Conservation (phyloP, 2,329 filamentous ascomycete genomes). For the Zymoseptoria crescenta region DNA sequence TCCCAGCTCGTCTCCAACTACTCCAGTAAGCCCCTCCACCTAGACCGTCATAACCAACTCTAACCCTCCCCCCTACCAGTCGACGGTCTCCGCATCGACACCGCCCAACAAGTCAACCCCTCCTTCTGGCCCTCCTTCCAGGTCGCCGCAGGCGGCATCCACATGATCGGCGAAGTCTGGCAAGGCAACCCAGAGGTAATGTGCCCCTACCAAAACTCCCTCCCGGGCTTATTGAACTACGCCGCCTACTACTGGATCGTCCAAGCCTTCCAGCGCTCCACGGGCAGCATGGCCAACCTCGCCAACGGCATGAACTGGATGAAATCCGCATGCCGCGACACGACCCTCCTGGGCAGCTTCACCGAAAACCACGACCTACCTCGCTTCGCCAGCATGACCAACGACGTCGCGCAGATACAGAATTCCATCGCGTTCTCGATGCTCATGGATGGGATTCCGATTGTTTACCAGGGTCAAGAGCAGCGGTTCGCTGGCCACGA, state of each 20-base stretch:
- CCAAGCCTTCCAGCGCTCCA: conserved; percentile 28
- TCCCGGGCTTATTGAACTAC: conserved; percentile 41
- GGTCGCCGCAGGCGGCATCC: conserved; percentile 24
- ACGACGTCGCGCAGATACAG: conserved; percentile 48
- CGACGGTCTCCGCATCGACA: conserved; percentile 45
- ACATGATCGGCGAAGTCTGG: conserved; percentile 39
- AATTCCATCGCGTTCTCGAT: conserved; percentile 54
- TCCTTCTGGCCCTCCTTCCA: conserved; percentile 34
- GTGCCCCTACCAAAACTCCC: conserved; percentile 35
- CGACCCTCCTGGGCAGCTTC: conserved; percentile 33
- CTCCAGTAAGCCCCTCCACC: conserved; percentile 28
- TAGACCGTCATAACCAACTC: not conserved
- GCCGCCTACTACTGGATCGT: conserved; percentile 33
- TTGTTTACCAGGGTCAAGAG: conserved; percentile 58
- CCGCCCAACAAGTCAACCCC: conserved; percentile 37
- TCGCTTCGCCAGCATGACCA: conserved; percentile 37
- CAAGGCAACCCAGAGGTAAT: conserved; percentile 29
- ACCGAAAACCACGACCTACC: conserved; percentile 32
- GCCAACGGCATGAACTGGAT: conserved; percentile 25
- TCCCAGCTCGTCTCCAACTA: conserved; percentile 51
- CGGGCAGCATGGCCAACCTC: conserved; percentile 31
- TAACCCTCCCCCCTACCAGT: conserved; percentile 25
- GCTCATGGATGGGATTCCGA: conserved; percentile 52
- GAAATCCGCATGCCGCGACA: conserved; percentile 27
- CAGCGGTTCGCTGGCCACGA: conserved; percentile 42